Evolutionary conservation across 1,284 basidiomycete species (phyloP).

Genomic region (Microbotryum silenes-acaulis): DNA sequence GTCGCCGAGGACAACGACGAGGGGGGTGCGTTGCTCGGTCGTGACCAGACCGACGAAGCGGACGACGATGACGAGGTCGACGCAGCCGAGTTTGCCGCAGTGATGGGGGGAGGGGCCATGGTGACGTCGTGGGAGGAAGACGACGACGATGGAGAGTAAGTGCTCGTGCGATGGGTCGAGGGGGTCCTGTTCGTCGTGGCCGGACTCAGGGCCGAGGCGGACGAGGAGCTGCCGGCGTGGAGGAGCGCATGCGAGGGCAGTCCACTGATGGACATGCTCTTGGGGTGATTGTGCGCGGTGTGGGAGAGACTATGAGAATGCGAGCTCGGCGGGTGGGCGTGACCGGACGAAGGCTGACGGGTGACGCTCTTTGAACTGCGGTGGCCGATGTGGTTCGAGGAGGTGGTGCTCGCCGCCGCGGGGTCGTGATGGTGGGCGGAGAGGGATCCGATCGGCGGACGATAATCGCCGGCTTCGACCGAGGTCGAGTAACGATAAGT

Average conservation of each 20-base stretch:
- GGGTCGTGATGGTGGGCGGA: too few species aligned
- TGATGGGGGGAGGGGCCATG: neutral
- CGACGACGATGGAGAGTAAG: constrained; percentile 13
- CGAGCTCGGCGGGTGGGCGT: neutral
- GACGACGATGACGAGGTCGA: too few species aligned
- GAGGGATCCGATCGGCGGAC: too few species aligned
- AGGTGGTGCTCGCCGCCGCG: too few species aligned
- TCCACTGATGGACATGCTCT: constrained; percentile 1
- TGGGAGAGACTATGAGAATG: neutral
- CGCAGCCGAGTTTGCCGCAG: neutral
- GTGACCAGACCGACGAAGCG: too few species aligned
- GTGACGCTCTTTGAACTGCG: neutral
- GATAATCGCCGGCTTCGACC: constrained; percentile 5
- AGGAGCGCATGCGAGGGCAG: neutral
- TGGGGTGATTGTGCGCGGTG: neutral
- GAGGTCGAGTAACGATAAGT: constrained; percentile 1
- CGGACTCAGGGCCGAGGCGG: neutral
- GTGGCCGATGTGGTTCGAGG: too few species aligned
- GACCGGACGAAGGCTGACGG: neutral
- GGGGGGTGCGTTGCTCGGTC: too few species aligned
- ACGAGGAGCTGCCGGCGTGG: neutral
- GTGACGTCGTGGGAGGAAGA: neutral
- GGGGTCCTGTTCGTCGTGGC: neutral
- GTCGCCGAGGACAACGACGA: too few species aligned
- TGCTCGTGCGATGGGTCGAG: neutral